Evolutionary conservation across 2,329 filamentous ascomycete species (phyloP).

Genomic region (Colletotrichum magnum): DNA sequence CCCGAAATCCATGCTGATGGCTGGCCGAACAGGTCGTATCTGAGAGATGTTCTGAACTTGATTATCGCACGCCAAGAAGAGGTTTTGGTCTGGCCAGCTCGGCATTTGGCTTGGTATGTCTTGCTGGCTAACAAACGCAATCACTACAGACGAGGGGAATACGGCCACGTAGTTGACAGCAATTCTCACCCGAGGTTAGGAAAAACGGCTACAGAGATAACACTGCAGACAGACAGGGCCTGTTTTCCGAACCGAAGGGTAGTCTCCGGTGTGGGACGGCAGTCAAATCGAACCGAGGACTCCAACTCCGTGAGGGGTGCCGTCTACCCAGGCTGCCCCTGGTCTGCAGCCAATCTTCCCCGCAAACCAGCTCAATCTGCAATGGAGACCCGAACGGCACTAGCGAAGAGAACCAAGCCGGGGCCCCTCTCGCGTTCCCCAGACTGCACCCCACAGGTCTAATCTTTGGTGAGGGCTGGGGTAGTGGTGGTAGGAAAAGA

Average conservation of each 20-base stretch:
- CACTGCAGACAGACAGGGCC: neutral
- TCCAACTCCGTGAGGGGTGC: constrained; percentile 8
- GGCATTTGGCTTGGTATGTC: neutral
- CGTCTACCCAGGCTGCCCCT: neutral
- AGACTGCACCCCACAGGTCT: constrained; percentile 18
- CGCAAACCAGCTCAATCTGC: constrained; percentile 14
- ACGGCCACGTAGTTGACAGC: neutral
- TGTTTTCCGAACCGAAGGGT: constrained; percentile 26
- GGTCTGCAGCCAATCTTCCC: constrained; percentile 18
- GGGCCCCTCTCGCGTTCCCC: constrained; percentile 25
- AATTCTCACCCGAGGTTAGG: neutral
- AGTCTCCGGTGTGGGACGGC: constrained; percentile 7
- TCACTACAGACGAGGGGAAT: neutral
- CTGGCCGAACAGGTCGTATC: too few relatives aligned
- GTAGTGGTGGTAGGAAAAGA: neutral
- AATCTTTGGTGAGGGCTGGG: constrained; percentile 14
- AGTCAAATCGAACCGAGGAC: constrained; percentile 17
- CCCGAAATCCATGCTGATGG: neutral
- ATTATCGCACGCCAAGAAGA: neutral
- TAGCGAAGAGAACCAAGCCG: constrained; percentile 20
- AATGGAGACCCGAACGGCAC: constrained; percentile 2
- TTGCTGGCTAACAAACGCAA: neutral
- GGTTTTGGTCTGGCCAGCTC: neutral
- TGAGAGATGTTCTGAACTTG: neutral
- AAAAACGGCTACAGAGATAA: neutral